Evolutionary conservation across 306 rosid genomes (phyloP), one percentile per base, ranked within the genome.

Genomic region (Hylodesmum podocarpum): DNA sequence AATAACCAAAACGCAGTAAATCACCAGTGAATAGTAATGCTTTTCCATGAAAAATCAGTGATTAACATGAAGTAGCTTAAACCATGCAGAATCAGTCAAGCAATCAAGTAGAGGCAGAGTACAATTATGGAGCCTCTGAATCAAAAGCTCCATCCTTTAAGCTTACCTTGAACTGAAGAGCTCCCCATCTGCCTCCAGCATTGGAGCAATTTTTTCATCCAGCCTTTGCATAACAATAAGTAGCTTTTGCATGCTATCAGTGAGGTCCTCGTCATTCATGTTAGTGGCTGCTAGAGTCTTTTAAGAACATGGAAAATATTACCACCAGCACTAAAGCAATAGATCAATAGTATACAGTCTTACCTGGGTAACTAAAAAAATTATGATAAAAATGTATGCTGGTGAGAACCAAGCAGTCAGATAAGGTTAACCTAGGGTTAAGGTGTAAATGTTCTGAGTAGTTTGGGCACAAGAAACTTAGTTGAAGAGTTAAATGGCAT

Each of bases 251-350:
- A 95, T 90, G 82, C 96, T 89, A 61, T 92, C 97, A 21, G 96
- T 88, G 68, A 95, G 97, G 50, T 92, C 94, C 51, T 92, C 91
- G 83, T 95, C 97, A 61, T 82, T 80, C 96, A 92, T 64, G 80
- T 88, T 87, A 72, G 99, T 92, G n/a, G 99, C 97, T 76, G 99
- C 93, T 72, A 89, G 92, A 77, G 97, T 95, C 99, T 95, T 87
- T 34, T 21, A 79, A 85, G 75, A 68, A 77, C 69, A 81, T 25
- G 33, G 64, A 74, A 70, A 81, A 61, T 41, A 1, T 57, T 53
- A 37, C 33, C 40, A 44, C 39, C 55, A 73, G 78, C 47, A 67
- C 58, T 37, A 53, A 69, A 77, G 53, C 55, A 61, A 57, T n/a
- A 54, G 15, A 31, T 8, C 58, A n/a, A 29, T 19, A 57, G n/a